Evolutionary conservation across 1,284 basidiomycete genomes (phyloP).

Genomic region (Chalciporus piperatoides): DNA sequence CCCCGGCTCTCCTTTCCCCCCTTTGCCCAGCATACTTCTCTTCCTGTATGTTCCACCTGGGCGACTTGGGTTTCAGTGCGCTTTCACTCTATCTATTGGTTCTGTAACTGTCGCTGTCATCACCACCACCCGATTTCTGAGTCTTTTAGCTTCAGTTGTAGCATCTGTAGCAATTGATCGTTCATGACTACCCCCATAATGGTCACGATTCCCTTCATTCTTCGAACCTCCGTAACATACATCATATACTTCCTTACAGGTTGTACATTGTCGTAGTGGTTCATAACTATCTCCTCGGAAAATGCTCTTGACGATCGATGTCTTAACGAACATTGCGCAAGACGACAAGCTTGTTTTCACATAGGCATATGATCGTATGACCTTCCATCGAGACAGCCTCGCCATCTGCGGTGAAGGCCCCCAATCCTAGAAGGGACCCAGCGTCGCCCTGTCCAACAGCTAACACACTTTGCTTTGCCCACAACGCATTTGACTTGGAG

Average conservation of each 20-base stretch:
- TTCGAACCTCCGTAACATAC: conserved; percentile 35
- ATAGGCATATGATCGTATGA: conserved; percentile 62
- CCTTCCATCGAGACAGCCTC: conserved; percentile 26
- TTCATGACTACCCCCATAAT: conserved; percentile 37
- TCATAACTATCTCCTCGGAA: conserved; percentile 25
- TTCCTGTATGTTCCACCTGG: conserved; percentile 9
- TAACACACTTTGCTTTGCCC: conserved; percentile 77
- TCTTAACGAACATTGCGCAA: conserved; percentile 45
- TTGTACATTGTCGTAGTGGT: conserved; percentile 35
- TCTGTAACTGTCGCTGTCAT: conserved; percentile 25
- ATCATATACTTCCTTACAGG: conserved; percentile 37
- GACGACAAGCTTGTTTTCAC: conserved; percentile 73
- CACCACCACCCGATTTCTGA: conserved; percentile 26
- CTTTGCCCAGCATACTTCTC: conserved; percentile 5
- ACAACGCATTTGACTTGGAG: conserved; percentile 44
- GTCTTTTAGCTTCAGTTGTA: conserved; percentile 29
- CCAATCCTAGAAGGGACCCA: conserved; percentile 80
- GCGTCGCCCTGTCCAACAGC: conserved; percentile 62
- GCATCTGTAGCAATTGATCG: conserved; percentile 34
- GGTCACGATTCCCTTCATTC: conserved; percentile 31
- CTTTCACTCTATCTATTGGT: conserved; percentile 34
- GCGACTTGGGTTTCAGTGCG: conserved; percentile 17
- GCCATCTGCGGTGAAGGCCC: conserved; percentile 39
- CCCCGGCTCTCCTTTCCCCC: conserved; percentile 5
- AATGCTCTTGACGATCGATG: not conserved